Conservation (phyloP, 345 rosid species). For the Eucalyptus polybractea region DNA sequence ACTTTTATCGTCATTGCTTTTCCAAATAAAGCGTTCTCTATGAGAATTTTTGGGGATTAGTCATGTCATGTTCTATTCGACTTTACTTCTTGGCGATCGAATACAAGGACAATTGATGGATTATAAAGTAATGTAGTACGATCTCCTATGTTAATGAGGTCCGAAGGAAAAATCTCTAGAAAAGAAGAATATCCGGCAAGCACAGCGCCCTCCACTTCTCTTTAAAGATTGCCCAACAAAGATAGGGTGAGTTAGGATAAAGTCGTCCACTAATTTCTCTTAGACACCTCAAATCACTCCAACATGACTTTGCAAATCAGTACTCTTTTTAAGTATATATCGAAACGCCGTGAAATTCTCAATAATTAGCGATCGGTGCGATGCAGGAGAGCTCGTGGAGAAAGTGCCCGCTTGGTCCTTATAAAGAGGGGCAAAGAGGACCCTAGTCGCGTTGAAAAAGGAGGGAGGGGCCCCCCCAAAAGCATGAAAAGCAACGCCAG, state of each 20-base stretch:
- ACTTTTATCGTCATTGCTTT: neutral
- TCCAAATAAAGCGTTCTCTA: neutral
- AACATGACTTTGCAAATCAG: neutral
- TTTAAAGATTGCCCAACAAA: neutral
- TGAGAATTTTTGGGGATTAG: neutral
- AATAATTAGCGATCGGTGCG: neutral
- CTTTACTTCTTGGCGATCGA: neutral
- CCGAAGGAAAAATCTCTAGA: neutral
- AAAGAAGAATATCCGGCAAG: neutral
- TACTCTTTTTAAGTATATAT: neutral
- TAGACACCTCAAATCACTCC: neutral
- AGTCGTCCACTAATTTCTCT: neutral
- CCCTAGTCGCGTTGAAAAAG: neutral
- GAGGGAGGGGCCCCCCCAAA: neutral
- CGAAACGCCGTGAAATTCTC: neutral
- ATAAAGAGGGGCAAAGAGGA: neutral
- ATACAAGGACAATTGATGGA: neutral
- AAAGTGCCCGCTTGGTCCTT: neutral
- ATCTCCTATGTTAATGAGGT: neutral
- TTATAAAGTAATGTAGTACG: neutral
- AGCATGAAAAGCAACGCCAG: neutral
- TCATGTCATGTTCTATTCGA: neutral
- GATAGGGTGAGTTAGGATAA: neutral
- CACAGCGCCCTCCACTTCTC: neutral
- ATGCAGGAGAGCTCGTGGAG: neutral